Percentiles rank a stretch among this genome's conserved stretches.
phyloP scores from a whole-genome alignment of 1,284 basidiomycete species.

The Moesziomyces aphidis region DNA sequence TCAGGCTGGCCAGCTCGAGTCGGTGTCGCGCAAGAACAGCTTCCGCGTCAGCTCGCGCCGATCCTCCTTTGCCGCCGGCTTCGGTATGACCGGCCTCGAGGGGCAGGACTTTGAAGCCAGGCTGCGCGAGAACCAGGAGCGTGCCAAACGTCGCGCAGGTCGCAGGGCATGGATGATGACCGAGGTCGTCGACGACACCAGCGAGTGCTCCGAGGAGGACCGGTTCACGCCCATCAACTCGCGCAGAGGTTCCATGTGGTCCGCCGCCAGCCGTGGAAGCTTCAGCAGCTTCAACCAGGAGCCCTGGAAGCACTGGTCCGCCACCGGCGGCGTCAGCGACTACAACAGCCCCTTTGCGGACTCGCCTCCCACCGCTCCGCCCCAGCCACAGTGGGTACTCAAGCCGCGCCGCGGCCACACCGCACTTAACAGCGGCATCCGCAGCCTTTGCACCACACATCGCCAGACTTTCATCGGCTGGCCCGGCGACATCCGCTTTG shows the following conservation, averaged over 20 bases:
- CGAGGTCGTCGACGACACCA: constrained; percentile 60
- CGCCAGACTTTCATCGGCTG: constrained; percentile 93
- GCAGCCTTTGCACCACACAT: constrained; percentile 82
- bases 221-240: constrained; percentile 62
- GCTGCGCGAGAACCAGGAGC: constrained; percentile 63
- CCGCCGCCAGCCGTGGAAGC: constrained; percentile 40
- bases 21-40: constrained; percentile 48
- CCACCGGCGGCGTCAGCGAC: constrained; percentile 38
- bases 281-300: constrained; percentile 51
- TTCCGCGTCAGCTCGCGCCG: constrained; percentile 49
- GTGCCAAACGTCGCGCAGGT: constrained; percentile 52
- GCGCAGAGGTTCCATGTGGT: constrained; percentile 54
- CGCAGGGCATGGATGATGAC: constrained; percentile 64
- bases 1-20: constrained; percentile 27
- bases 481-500: constrained; percentile 83
- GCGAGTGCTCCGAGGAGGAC: constrained; percentile 58
- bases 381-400: constrained; percentile 77
- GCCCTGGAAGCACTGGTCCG: constrained; percentile 37
- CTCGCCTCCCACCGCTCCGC: constrained; percentile 36
- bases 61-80: constrained; percentile 48
- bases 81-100: constrained; percentile 50
- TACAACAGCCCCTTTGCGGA: constrained; percentile 40
- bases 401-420: constrained; percentile 87
- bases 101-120: constrained; percentile 56
- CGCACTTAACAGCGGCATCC: constrained; percentile 94